Conservation (phyloP, 192 early-diverging fungal genomes). For the Backusella tarrabulga region DNA sequence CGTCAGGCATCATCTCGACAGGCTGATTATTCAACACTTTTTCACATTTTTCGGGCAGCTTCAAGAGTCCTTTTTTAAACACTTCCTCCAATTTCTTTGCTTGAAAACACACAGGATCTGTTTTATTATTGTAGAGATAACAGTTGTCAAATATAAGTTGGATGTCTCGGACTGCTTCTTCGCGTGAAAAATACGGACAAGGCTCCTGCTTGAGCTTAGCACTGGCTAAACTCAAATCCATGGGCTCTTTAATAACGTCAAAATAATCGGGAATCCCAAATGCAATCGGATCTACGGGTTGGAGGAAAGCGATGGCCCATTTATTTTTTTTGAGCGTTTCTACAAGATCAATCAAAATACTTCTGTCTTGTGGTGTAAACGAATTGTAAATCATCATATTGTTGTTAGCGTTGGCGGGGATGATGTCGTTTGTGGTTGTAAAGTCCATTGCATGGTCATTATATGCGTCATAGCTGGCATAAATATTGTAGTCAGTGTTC, state of each 20-base stretch:
- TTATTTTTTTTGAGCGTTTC: slow-evolving; percentile 72
- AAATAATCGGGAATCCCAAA: slow-evolving; percentile 71
- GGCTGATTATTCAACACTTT: background rate
- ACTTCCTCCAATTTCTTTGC: slow-evolving; percentile 64
- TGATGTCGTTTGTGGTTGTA: background rate
- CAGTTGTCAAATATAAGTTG: slow-evolving; percentile 78
- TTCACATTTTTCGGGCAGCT: slow-evolving; percentile 48
- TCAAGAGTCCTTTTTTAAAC: slow-evolving; percentile 62
- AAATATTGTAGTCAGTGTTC: background rate
- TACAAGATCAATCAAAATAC: slow-evolving; percentile 24
- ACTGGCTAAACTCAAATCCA: slow-evolving; percentile 61
- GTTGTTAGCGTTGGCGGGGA: background rate
- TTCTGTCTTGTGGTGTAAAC: background rate
- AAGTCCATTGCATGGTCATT: background rate
- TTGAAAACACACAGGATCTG: slow-evolving; percentile 63
- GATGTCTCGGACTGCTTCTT: slow-evolving; percentile 48
- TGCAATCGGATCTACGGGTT: slow-evolving; percentile 75
- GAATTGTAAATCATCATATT: background rate
- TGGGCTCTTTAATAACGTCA: slow-evolving; percentile 69
- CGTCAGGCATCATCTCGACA: slow-evolving; percentile 16
- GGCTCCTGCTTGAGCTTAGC: slow-evolving; percentile 41
- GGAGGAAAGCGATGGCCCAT: slow-evolving; percentile 76
- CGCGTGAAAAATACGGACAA: slow-evolving; percentile 33
- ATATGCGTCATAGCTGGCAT: background rate
- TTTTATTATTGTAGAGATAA: slow-evolving; percentile 74